Evolutionary conservation across 2,329 filamentous ascomycete genomes (phyloP).

Genomic region (Magnaporthiopsis incrustans): DNA sequence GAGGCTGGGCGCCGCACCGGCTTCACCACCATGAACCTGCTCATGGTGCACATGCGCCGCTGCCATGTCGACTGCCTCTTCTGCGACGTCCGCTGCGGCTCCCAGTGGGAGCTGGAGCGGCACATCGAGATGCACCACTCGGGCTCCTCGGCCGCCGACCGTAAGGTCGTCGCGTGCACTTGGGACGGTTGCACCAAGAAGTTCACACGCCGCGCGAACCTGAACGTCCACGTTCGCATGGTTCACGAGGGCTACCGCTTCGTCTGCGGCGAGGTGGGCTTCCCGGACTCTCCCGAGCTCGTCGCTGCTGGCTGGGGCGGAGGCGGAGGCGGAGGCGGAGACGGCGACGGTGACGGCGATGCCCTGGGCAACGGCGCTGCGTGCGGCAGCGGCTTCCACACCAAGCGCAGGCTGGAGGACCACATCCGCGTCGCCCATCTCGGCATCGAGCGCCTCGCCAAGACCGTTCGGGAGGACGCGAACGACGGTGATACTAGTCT

Average conservation of each 20-base stretch:
- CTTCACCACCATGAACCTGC: conserved; percentile 64
- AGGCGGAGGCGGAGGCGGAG: conserved; percentile 24
- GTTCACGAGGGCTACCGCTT: conserved; percentile 72
- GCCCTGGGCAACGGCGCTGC: conserved; percentile 27
- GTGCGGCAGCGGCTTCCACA: conserved; percentile 70
- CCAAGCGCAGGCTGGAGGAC: conserved; percentile 72
- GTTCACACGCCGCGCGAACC: conserved; percentile 79
- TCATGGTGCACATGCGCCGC: conserved; percentile 65
- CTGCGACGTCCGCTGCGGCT: conserved; percentile 62
- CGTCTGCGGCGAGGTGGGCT: conserved; percentile 64
- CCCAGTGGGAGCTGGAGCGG: conserved; percentile 58
- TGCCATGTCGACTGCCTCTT: conserved; percentile 70
- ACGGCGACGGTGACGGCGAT: conserved; percentile 17
- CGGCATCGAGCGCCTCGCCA: conserved; percentile 39
- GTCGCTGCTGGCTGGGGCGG: conserved; percentile 41
- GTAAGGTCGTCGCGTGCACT: conserved; percentile 59
- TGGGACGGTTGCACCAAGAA: conserved; percentile 61
- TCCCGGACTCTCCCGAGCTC: conserved; percentile 47
- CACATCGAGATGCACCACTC: conserved; percentile 76
- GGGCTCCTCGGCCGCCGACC: conserved; percentile 49
- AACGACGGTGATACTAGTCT: conserved; percentile 1
- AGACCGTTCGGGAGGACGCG: conserved; percentile 10
- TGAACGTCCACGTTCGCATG: conserved; percentile 69
- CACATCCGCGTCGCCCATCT: conserved; percentile 80
- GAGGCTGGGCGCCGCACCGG: conserved; percentile 27